phyloP scores from a whole-genome alignment of 2,329 filamentous ascomycete genomes.

The Colletotrichum noveboracense region DNA sequence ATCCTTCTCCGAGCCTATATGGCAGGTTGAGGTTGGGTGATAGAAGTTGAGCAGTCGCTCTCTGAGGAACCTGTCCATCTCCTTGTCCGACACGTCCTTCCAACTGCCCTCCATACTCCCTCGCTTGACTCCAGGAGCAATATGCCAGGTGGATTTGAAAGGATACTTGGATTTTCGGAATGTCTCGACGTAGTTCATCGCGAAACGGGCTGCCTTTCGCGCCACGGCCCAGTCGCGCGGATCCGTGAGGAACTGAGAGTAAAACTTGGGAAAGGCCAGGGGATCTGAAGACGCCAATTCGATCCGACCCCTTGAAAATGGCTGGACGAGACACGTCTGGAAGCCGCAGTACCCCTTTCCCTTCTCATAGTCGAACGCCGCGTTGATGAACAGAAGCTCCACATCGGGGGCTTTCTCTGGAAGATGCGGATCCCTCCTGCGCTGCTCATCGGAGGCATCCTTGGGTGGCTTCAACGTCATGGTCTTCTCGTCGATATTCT shows the following conservation, averaged over 20 bases:
- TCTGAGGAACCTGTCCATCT: slow-evolving; percentile 32
- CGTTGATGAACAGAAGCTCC: slow-evolving; percentile 43
- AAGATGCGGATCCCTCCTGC: slow-evolving; percentile 22
- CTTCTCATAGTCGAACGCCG: slow-evolving; percentile 31
- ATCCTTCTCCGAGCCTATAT: slow-evolving; percentile 21
- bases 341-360: slow-evolving; percentile 27
- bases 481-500: slow-evolving; percentile 30
- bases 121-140: neutral
- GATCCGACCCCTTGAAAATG: slow-evolving; percentile 32
- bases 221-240: slow-evolving; percentile 29
- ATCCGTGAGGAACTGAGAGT: slow-evolving; percentile 34
- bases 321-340: slow-evolving; percentile 32
- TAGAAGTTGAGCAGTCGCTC: neutral
- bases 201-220: slow-evolving; percentile 32
- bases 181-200: slow-evolving; percentile 32
- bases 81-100: slow-evolving; percentile 29
- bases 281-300: slow-evolving; percentile 40
- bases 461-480: slow-evolving; percentile 23
- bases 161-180: slow-evolving; percentile 32
- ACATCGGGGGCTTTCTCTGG: slow-evolving; percentile 32
- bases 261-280: slow-evolving; percentile 32
- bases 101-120: slow-evolving; percentile 20
- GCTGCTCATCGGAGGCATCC: neutral
- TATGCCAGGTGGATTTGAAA: neutral
- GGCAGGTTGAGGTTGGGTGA: slow-evolving; percentile 17